These are phyloP conservation scores for Rhodotorula sp. DNA, from an alignment of 1,284 basidiomycete genomes.

Conservation along the genomic window DNA sequence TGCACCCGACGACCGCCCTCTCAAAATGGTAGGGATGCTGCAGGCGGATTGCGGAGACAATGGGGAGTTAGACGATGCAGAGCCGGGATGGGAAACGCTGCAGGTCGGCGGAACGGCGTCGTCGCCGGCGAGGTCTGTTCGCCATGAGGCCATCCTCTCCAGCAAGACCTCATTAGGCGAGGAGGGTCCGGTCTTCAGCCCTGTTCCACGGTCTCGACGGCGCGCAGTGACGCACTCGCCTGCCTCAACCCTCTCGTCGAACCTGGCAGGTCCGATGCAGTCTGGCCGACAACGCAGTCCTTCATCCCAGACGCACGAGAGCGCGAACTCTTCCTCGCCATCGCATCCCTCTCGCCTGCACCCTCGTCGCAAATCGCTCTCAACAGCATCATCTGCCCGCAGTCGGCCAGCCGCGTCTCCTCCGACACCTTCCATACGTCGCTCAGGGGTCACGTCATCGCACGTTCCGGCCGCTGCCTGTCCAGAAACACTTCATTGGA, in stretches of 20 bases:
- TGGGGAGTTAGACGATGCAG: not conserved
- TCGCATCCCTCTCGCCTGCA: too few relatives aligned
- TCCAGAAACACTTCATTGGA: not conserved
- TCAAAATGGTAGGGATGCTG: too few relatives aligned
- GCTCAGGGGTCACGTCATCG: not conserved
- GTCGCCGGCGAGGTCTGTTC: not conserved
- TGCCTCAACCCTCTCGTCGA: not conserved
- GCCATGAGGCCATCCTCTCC: not conserved
- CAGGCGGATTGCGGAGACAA: too few relatives aligned
- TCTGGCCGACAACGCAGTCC: not conserved
- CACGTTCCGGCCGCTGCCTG: not conserved
- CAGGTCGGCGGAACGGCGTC: not conserved
- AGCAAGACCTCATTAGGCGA: not conserved
- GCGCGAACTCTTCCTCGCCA: too few relatives aligned
- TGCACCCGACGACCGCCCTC: too few relatives aligned
- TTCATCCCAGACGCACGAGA: too few relatives aligned
- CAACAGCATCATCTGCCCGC: not conserved
- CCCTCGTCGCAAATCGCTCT: slow-evolving; percentile 4
- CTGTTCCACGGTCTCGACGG: not conserved
- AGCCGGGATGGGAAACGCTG: slow-evolving; percentile 19
- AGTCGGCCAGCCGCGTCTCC: not conserved
- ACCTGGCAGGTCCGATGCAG: not conserved
- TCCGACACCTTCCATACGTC: too few relatives aligned
- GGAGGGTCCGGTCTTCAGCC: not conserved
- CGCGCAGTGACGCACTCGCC: slow-evolving; percentile 8